Conservation (phyloP, 768 basidiomycete genomes). For the Suillus luteus region DNA sequence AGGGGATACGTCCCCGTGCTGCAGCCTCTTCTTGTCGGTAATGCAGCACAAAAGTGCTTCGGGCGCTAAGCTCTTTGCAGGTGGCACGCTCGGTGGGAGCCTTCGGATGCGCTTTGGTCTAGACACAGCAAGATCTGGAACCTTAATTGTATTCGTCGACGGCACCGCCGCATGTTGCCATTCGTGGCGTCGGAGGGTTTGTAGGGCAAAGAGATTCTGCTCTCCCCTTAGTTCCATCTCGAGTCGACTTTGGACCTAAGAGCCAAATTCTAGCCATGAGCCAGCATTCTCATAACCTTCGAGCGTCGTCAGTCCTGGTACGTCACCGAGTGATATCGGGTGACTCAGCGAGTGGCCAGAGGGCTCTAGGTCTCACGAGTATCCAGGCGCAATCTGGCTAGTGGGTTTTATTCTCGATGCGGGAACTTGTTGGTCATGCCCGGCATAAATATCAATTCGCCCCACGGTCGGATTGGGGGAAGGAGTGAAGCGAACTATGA, state of each 20-base stretch:
- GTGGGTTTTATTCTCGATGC: neutral
- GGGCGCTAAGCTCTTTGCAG: neutral
- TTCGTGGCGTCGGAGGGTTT: neutral
- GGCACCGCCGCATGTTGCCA: neutral
- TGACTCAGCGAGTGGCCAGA: neutral
- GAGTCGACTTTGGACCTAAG: no score
- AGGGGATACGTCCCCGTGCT: neutral
- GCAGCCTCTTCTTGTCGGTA: neutral
- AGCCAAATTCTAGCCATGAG: neutral
- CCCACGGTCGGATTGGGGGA: neutral
- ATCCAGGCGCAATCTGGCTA: neutral
- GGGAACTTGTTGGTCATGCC: neutral
- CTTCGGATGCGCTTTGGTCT: neutral
- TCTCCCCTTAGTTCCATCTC: neutral
- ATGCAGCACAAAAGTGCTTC: neutral
- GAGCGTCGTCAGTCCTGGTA: neutral
- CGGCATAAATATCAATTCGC: neutral
- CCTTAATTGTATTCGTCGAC: neutral
- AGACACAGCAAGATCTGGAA: neutral
- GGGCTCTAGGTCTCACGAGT: neutral
- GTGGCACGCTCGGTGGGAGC: neutral
- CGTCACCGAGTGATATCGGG: neutral
- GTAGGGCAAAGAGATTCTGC: neutral
- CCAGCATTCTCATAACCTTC: neutral
- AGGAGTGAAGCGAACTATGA: neutral